These are phyloP conservation scores for Aspergillus leporis DNA, from an alignment of 495 filamentous ascomycete species.

Conservation along the genomic window DNA sequence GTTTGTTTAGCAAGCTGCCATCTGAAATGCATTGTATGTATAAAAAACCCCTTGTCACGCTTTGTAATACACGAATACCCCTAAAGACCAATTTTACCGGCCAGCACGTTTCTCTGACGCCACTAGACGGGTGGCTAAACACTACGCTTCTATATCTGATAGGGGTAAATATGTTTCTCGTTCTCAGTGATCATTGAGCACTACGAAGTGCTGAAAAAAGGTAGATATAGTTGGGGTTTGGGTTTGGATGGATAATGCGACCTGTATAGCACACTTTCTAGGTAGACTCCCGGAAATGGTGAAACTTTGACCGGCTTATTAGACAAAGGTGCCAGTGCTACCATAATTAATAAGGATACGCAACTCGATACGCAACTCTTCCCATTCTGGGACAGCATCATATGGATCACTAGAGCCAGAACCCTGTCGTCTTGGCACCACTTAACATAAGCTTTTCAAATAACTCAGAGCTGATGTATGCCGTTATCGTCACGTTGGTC, in stretches of 20 bases:
- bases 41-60: too few species aligned
- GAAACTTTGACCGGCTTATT: background rate
- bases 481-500: background rate
- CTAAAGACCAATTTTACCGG: constrained; percentile 3
- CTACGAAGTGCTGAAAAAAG: background rate
- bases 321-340: background rate
- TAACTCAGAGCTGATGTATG: background rate
- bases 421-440: background rate
- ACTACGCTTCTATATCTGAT: background rate
- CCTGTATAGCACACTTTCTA: too few species aligned
- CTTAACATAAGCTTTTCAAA: background rate
- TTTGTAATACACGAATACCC: background rate
- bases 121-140: constrained; percentile 13
- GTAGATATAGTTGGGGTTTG: too few species aligned
- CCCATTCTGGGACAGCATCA: background rate
- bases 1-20: too few species aligned
- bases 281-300: background rate
- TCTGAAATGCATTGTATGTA: too few species aligned
- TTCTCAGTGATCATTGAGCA: background rate
- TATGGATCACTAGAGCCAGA: too few species aligned
- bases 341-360: background rate
- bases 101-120: constrained; percentile 14
- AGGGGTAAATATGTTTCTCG: background rate
- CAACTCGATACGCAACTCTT: background rate
- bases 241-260: too few species aligned